A percentile compares a stretch with the other conserved stretches of the same genome.
These are phyloP conservation scores for Lachnellula arida DNA, from an alignment of 2,329 filamentous ascomycete species.

Conservation along the genomic window DNA sequence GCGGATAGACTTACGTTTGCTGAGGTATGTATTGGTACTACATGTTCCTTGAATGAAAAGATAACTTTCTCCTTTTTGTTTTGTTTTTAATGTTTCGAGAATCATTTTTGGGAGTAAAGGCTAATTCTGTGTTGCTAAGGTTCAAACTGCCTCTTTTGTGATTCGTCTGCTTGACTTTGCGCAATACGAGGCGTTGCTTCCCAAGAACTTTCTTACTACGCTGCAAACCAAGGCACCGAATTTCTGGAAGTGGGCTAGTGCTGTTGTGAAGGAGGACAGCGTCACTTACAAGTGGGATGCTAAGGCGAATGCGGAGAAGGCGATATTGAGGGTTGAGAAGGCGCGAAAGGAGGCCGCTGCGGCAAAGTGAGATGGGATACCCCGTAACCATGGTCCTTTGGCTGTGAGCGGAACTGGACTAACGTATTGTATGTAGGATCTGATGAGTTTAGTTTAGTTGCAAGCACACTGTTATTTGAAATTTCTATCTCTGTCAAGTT, in stretches of 20 bases:
- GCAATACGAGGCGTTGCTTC: constrained; percentile 51
- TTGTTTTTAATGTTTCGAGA: not conserved
- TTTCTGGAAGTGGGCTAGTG: constrained; percentile 63
- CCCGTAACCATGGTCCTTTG: too few species aligned
- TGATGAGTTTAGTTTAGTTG: too few species aligned
- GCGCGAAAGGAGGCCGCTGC: not conserved
- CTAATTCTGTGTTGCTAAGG: constrained; percentile 37
- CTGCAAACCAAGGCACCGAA: constrained; percentile 55
- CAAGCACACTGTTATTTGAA: too few species aligned
- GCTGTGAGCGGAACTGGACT: too few species aligned
- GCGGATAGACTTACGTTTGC: constrained; percentile 63
- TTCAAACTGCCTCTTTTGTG: constrained; percentile 61
- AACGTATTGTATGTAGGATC: too few species aligned
- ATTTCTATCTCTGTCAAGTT: too few species aligned
- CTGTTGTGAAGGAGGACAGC: constrained; percentile 56
- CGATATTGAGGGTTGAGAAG: constrained; percentile 38
- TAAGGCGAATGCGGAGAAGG: constrained; percentile 38
- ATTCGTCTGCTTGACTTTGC: constrained; percentile 52
- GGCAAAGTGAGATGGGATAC: not conserved
- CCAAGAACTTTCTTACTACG: constrained; percentile 41
- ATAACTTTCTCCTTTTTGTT: too few species aligned
- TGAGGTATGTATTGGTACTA: constrained; percentile 52
- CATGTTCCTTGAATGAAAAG: not conserved
- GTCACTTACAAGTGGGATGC: constrained; percentile 61
- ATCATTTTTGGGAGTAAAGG: not conserved